phyloP scores from a whole-genome alignment of 148 eudicot genomes.

The Chenopodium berlandieri region DNA sequence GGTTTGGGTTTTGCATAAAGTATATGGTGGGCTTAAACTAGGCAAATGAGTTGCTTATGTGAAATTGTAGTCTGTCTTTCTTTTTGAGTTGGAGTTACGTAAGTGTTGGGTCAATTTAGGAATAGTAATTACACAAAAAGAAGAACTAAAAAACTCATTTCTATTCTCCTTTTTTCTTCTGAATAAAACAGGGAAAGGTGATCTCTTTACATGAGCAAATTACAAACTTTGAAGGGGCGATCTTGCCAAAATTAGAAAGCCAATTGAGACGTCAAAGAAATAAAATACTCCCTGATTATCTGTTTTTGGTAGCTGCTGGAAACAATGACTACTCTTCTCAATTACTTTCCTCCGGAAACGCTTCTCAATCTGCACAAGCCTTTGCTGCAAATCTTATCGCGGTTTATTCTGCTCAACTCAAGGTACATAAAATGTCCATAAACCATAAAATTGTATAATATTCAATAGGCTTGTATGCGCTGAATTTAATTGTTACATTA shows the following conservation, averaged over 20 bases:
- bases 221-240: conserved; percentile 25
- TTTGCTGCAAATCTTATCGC: conserved; percentile 28
- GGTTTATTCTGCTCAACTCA: conserved; percentile 25
- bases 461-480: no score
- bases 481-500: no score
- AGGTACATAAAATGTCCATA: conserved; percentile 18
- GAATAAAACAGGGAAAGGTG: conserved; percentile 18
- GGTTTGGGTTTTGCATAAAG: no score
- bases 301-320: conserved; percentile 35
- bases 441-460: no score
- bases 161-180: neutral
- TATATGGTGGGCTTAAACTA: no score
- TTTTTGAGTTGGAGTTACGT: no score
- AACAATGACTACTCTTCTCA: conserved; percentile 32
- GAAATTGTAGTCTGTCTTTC: no score
- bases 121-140: no score
- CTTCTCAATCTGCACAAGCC: conserved; percentile 7
- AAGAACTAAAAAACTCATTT: no score
- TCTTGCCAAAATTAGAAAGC: conserved; percentile 30
- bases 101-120: no score
- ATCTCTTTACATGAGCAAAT: conserved; percentile 32
- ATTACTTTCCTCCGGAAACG: neutral
- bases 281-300: conserved; percentile 20
- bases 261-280: neutral
- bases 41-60: no score